phyloP scores from a whole-genome alignment of 805 yeast genomes.

The Sugiyamaella americana region DNA sequence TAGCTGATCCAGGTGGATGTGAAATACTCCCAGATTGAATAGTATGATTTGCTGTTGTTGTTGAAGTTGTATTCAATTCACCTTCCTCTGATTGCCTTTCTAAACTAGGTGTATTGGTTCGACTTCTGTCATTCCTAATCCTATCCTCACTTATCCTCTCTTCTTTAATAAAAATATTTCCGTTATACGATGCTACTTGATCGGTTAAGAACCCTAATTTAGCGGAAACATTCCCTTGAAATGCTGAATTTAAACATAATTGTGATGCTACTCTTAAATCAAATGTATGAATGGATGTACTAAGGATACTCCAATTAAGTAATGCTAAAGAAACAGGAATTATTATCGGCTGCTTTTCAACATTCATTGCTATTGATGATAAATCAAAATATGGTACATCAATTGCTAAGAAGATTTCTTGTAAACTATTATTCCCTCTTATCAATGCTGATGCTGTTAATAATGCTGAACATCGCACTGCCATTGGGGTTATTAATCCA shows the following conservation, averaged over 20 bases:
- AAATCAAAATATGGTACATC: conserved; percentile 94
- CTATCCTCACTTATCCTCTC: no score
- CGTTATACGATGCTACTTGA: conserved; percentile 46
- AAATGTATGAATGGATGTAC: conserved; percentile 79
- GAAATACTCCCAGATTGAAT: background rate
- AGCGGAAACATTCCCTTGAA: conserved; percentile 56
- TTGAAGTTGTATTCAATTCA: background rate
- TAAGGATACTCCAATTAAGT: conserved; percentile 72
- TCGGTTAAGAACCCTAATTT: conserved; percentile 57
- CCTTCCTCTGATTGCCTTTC: background rate
- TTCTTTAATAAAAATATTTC: background rate
- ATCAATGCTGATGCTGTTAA: conserved; percentile 74
- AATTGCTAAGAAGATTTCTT: conserved; percentile 63
- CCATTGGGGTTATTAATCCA: conserved; percentile 52
- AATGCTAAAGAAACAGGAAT: conserved; percentile 72
- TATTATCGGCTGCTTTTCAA: conserved; percentile 30
- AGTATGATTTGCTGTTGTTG: background rate
- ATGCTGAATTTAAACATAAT: conserved; percentile 58
- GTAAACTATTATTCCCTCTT: conserved; percentile 58
- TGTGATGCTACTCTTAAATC: conserved; percentile 73
- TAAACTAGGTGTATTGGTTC: background rate
- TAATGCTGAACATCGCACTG: conserved; percentile 62
- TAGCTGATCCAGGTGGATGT: conserved; percentile 34
- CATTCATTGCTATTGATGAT: conserved; percentile 37
- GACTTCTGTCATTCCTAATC: background rate